phyloP scores from a whole-genome alignment of 1,284 basidiomycete genomes.

The Heterobasidion annosum region DNA sequence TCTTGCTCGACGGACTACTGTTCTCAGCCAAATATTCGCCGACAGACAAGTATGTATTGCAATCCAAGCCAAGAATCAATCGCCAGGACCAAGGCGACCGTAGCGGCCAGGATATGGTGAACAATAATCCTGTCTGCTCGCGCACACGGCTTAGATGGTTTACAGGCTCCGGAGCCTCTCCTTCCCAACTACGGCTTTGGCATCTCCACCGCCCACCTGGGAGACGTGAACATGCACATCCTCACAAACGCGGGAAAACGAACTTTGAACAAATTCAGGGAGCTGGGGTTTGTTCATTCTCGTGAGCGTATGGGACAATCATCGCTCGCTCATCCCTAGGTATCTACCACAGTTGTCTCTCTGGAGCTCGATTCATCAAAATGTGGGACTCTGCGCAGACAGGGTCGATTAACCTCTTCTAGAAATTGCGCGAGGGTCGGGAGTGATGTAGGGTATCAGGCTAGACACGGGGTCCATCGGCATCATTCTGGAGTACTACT shows the following conservation, averaged over 20 bases:
- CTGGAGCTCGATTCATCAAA: slow-evolving; percentile 19
- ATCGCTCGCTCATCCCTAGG: background rate
- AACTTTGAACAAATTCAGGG: slow-evolving; percentile 18
- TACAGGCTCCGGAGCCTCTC: slow-evolving; percentile 24
- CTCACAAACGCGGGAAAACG: slow-evolving; percentile 23
- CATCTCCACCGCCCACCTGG: slow-evolving; percentile 17
- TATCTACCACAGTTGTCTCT: slow-evolving; percentile 3
- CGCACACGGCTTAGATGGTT: no score
- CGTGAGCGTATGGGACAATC: no score
- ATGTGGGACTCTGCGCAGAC: slow-evolving; percentile 22
- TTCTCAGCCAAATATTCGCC: background rate
- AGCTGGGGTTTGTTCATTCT: slow-evolving; percentile 17
- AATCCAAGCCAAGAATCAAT: background rate
- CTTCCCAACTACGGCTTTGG: slow-evolving; percentile 26
- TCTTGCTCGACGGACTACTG: background rate
- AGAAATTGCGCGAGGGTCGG: background rate
- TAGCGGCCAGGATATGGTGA: background rate
- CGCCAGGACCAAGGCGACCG: background rate
- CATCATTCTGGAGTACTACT: no score
- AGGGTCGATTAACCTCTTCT: slow-evolving; percentile 18
- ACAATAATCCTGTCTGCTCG: no score
- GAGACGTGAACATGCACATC: slow-evolving; percentile 22
- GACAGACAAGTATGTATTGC: slow-evolving; percentile 15
- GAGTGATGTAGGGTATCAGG: background rate
- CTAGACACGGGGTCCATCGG: background rate